Evolutionary conservation across 768 basidiomycete genomes (phyloP).

Genomic region (Kwoniella europaea): DNA sequence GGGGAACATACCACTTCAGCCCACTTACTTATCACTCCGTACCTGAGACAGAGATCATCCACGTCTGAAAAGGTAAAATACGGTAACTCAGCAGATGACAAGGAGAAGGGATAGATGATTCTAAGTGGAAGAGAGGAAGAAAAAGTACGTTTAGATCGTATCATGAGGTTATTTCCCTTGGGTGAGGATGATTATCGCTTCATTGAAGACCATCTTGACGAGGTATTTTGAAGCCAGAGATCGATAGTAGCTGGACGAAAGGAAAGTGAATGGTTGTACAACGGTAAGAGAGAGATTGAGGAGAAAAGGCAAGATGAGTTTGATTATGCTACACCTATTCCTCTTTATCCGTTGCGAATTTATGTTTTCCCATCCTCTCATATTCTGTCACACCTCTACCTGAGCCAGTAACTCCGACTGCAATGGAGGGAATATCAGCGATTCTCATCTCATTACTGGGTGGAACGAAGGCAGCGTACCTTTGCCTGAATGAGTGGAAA

Average conservation of each 20-base stretch:
- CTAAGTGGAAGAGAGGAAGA: too few relatives aligned
- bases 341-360: constrained; percentile 48
- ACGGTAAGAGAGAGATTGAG: neutral
- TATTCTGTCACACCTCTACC: constrained; percentile 57
- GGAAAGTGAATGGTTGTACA: neutral
- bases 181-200: too few relatives aligned
- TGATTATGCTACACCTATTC: constrained; percentile 18
- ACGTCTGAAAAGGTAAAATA: neutral
- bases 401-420: constrained; percentile 58
- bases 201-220: neutral
- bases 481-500: constrained; percentile 26
- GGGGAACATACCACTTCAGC: neutral
- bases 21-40: neutral
- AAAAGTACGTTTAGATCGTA: too few relatives aligned
- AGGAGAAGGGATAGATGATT: neutral
- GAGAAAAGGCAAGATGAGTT: neutral
- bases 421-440: constrained; percentile 16
- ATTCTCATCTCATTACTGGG: neutral
- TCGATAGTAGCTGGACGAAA: neutral
- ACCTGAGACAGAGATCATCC: neutral
- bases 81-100: constrained; percentile 13
- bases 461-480: constrained; percentile 25
- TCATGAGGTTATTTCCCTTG: too few relatives aligned
- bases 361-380: constrained; percentile 58
- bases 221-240: neutral